Conservation (phyloP, 208 protist species). For the Dictyostelium gargantuum region DNA sequence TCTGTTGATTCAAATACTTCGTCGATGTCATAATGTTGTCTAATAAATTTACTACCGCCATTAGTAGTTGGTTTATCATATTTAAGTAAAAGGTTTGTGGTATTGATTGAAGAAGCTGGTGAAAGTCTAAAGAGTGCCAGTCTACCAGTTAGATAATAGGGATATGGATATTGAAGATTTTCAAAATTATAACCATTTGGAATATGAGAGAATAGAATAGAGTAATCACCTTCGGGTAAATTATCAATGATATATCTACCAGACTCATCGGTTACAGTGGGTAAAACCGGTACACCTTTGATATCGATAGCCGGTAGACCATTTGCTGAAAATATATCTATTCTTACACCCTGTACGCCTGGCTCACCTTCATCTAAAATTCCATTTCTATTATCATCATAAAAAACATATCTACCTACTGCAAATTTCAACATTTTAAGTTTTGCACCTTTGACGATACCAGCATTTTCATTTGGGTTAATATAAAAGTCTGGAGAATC, state of each 20-base stretch:
- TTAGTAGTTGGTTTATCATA: background rate
- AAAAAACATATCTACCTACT: constrained; percentile 22
- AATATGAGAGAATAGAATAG: background rate
- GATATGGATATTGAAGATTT: background rate
- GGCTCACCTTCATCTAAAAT: background rate
- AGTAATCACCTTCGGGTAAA: background rate
- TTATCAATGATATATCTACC: constrained; percentile 10
- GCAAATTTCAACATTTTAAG: background rate
- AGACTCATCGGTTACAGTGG: background rate
- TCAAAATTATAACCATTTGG: background rate
- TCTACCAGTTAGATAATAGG: background rate
- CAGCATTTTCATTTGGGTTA: background rate
- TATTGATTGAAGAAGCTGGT: background rate
- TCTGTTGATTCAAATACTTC: too few relatives aligned
- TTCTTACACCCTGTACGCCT: background rate
- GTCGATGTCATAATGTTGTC: too few relatives aligned
- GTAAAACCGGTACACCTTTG: background rate
- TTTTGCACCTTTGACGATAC: background rate
- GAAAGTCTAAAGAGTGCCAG: background rate
- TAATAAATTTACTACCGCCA: background rate
- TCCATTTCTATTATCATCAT: constrained; percentile 11
- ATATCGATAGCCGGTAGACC: background rate
- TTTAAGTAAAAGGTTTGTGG: background rate
- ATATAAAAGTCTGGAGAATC: background rate
- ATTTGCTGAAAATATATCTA: background rate